Base-by-base conservation (phyloP, 2,329 filamentous ascomycete genomes). In the Neofusicoccum laricinum region DNA sequence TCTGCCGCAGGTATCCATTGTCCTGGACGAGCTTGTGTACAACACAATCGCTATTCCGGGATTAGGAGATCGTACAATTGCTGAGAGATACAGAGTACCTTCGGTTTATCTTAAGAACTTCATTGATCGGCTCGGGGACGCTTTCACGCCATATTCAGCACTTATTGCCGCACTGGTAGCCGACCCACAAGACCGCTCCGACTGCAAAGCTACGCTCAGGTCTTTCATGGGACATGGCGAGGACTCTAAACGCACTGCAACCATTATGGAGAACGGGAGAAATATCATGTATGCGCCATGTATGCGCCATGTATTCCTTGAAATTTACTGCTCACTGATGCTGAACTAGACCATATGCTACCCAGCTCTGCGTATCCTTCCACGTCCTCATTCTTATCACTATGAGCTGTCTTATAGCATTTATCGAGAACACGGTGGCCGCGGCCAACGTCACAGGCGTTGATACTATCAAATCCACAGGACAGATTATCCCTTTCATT, bases 401-500 rank as follows among this genome's bases (percentile, higher is more conserved):
- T 6, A 46, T 48, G n/a, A 30, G 8, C 30, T 38, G 32, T n/a
- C 49, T 61, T 7, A 40, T 50, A 15, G 5, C 21, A 6, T 49
- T 38, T 43, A 49, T 61, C 45, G 58, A 61, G 36, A 25, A 48
- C 4, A 49, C 58, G 8, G 38, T 61, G 8, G 8, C 4, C 19
- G 32, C 11, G 2, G 43, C 58, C 17, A 25, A 40, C 5, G 38
- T 61, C 45, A 19, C 32, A 6, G 43, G 34, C 45, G 38, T 61
- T 11, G 32, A 61, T 19, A 11, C 17, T 17, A 41, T 50, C 45
- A 40, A 15, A 1, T 40, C 34, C 11, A 61, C 46, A 6, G 58
- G 58, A 5, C 58, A 61, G 14, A 32, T 61, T 2, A 61, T 61
- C 8, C 58, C 57, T 14, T 61, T 61, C 57, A 61, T 61, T 10